phyloP scores from a whole-genome alignment of 2,329 filamentous ascomycete species.

The Sporothrix sp. region DNA sequence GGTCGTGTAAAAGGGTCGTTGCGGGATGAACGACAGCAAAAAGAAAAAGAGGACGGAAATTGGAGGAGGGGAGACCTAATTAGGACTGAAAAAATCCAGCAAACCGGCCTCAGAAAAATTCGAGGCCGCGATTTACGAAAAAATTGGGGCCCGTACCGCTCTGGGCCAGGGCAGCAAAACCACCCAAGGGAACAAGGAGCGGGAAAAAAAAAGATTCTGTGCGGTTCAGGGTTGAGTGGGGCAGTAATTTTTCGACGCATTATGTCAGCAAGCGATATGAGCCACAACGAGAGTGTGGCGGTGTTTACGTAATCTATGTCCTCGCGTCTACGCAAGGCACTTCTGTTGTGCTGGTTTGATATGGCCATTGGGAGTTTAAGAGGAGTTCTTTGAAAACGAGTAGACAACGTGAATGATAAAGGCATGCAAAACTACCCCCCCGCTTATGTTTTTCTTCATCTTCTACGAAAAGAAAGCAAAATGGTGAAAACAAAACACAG shows the following conservation, averaged over 20 bases:
- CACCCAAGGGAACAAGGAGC: not conserved
- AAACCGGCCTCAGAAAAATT: not conserved
- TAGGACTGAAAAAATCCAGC: slow-evolving; percentile 5
- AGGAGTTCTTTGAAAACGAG: slow-evolving; percentile 4
- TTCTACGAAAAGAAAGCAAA: not conserved
- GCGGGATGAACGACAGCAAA: slow-evolving; percentile 6
- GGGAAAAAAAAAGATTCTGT: slow-evolving; percentile 16
- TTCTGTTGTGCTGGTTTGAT: no score
- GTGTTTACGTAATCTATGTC: not conserved
- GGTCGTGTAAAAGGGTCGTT: slow-evolving; percentile 8
- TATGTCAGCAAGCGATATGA: not conserved
- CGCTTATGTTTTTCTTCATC: not conserved
- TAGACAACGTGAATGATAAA: slow-evolving; percentile 2
- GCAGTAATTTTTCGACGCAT: not conserved
- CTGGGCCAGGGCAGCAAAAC: not conserved
- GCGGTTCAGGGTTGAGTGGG: slow-evolving; percentile 19
- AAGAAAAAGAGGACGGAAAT: slow-evolving; percentile 3
- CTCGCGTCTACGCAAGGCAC: not conserved
- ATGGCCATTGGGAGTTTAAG: no score
- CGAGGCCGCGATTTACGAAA: not conserved
- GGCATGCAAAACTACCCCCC: slow-evolving; percentile 5
- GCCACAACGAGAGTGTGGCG: not conserved
- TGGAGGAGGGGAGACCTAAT: not conserved
- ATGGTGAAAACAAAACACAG: not conserved
- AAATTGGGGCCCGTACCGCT: not conserved